Percentiles rank a stretch among this genome's conserved stretches.
These are phyloP conservation scores for Xylaria sp. DNA, from an alignment of 2,329 filamentous ascomycete species.

Conservation along the genomic window DNA sequence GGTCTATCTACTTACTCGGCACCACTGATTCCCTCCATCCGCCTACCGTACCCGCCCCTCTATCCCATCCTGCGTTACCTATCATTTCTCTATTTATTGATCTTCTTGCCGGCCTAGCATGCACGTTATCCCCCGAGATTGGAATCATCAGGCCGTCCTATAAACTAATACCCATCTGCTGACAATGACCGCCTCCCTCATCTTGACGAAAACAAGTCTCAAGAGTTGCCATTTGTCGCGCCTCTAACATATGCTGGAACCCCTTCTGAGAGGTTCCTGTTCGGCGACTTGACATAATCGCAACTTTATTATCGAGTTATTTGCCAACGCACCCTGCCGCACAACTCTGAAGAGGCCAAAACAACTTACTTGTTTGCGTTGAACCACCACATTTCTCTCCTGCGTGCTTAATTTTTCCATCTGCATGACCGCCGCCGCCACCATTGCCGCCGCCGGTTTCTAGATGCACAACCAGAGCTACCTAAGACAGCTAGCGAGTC, in stretches of 20 bases:
- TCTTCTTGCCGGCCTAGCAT: slow-evolving; percentile 23
- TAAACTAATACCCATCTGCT: slow-evolving; percentile 33
- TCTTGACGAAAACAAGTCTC: slow-evolving; percentile 44
- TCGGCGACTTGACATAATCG: slow-evolving; percentile 28
- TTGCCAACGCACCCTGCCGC: slow-evolving; percentile 11
- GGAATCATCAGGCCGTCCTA: slow-evolving; percentile 27
- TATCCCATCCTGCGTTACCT: not conserved
- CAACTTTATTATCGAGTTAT: slow-evolving; percentile 23
- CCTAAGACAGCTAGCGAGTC: not conserved
- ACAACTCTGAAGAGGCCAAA: not conserved
- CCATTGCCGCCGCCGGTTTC: not conserved
- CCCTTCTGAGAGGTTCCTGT: slow-evolving; percentile 49
- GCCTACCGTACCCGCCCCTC: too few relatives aligned
- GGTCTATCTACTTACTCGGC: not conserved
- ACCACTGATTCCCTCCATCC: not conserved
- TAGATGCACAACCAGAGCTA: slow-evolving; percentile 11
- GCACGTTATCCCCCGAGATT: slow-evolving; percentile 21
- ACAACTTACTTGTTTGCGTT: slow-evolving; percentile 13
- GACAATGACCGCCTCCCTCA: slow-evolving; percentile 49
- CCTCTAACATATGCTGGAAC: slow-evolving; percentile 52
- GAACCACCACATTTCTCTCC: slow-evolving; percentile 13
- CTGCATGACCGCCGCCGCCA: not conserved
- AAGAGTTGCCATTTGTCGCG: slow-evolving; percentile 43
- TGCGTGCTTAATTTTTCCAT: slow-evolving; percentile 1
- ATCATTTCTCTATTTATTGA: slow-evolving; percentile 14